Evolutionary conservation across 371 early-diverging fungal species (phyloP).

Genomic region (Apophysomyces elegans): DNA sequence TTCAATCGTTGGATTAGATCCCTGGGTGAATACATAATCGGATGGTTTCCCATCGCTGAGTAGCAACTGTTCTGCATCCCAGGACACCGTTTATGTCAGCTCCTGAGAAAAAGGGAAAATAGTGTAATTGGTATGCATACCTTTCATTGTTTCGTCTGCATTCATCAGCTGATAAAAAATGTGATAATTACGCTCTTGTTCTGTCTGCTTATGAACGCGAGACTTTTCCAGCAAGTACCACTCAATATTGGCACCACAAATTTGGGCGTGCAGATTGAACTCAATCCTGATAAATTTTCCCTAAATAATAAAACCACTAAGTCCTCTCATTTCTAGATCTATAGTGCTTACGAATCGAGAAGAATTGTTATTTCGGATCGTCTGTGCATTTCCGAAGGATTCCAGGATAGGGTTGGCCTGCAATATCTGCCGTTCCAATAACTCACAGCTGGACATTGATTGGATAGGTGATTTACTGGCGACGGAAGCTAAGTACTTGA

Average conservation of each 20-base stretch:
- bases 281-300: constrained; percentile 99
- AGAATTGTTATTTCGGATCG: constrained; percentile 99
- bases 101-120: constrained; percentile 7
- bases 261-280: constrained; percentile 88
- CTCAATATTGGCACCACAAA: constrained; percentile 97
- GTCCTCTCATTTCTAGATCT: neutral
- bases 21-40: constrained; percentile 83
- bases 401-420: constrained; percentile 99
- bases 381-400: constrained; percentile 99
- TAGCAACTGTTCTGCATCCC: constrained; percentile 60
- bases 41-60: constrained; percentile 68
- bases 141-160: constrained; percentile 74
- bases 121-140: constrained; percentile 18
- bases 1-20: constrained; percentile 85
- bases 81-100: constrained; percentile 3
- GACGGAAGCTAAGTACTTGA: constrained; percentile 95
- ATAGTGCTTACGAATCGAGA: constrained; percentile 92
- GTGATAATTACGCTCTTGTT: constrained; percentile 97
- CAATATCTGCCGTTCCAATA: constrained; percentile 93
- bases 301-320: constrained; percentile 36
- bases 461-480: constrained; percentile 59
- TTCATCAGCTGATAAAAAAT: constrained; percentile 98
- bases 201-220: constrained; percentile 92
- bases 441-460: constrained; percentile 25
- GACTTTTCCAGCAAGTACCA: constrained; percentile 99